Conservation (phyloP, 176 grass and related monocot species). For the Neostapfia colusana region DNA sequence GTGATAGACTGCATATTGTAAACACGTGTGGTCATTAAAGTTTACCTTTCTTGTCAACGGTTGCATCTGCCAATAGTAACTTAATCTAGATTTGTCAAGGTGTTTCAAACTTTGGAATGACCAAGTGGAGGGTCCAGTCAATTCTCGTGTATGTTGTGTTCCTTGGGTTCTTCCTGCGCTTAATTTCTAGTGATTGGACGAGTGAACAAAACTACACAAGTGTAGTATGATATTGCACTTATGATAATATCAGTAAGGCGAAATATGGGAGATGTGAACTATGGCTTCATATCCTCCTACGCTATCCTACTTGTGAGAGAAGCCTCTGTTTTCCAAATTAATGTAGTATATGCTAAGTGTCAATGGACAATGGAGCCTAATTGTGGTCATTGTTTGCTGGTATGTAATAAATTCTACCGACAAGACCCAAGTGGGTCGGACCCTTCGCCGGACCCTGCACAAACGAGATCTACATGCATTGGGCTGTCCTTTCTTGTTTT, state of each 20-base stretch:
- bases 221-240: conserved; percentile 26
- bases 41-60: conserved; percentile 12
- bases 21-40: conserved; percentile 5
- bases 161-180: not conserved
- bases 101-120: conserved; percentile 37
- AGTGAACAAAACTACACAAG: not conserved
- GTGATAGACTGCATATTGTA: conserved; percentile 36
- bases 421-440: too few relatives aligned
- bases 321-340: not conserved
- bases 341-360: not conserved
- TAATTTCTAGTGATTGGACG: conserved; percentile 31
- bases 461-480: too few relatives aligned
- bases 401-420: not conserved
- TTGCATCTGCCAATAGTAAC: conserved; percentile 19
- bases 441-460: too few relatives aligned
- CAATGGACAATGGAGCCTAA: conserved; percentile 9
- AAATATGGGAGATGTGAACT: not conserved
- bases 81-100: conserved; percentile 23
- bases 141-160: conserved; percentile 10
- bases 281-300: conserved; percentile 1
- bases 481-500: too few relatives aligned
- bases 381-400: conserved; percentile 6
- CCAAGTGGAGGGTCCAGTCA: conserved; percentile 30
- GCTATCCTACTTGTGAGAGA: conserved; percentile 26
- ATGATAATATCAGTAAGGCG: conserved; percentile 1